Evolutionary conservation across 331 rosid species (phyloP).

Genomic region (Malus hybrid): DNA sequence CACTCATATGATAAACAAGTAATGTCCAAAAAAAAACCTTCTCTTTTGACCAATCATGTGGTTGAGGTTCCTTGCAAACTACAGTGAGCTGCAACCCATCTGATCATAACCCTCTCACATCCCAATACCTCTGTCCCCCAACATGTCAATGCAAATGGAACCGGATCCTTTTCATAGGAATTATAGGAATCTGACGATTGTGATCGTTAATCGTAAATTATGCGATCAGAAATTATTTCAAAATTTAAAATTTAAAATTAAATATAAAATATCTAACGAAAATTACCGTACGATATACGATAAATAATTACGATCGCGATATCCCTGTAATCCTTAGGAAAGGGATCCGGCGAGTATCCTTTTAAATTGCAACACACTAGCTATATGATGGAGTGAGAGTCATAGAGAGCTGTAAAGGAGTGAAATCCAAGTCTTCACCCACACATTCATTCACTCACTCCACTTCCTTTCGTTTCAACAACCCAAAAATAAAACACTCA

Average conservation of each 20-base stretch:
- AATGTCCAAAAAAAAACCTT: not conserved
- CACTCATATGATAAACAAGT: not conserved
- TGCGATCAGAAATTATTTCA: too few species aligned
- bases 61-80: constrained; percentile 2
- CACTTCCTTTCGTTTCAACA: constrained; percentile 24
- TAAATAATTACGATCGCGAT: accelerated
- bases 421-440: constrained; percentile 28
- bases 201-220: accelerated
- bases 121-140: constrained; percentile 19
- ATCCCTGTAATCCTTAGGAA: too few species aligned
- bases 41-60: constrained; percentile 20
- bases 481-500: constrained; percentile 12
- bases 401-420: constrained; percentile 11
- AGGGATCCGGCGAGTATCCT: too few species aligned
- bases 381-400: constrained; percentile 14
- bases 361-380: not conserved
- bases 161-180: accelerated
- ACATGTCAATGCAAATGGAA: constrained; percentile 5
- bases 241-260: too few species aligned
- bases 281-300: too few species aligned
- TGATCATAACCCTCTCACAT: constrained; percentile 29
- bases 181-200: accelerated
- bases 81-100: constrained; percentile 12
- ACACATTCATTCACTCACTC: not conserved
- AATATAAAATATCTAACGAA: too few species aligned